Base-by-base conservation (phyloP, 441 rosid species). In the Populus trichocarpa region DNA sequence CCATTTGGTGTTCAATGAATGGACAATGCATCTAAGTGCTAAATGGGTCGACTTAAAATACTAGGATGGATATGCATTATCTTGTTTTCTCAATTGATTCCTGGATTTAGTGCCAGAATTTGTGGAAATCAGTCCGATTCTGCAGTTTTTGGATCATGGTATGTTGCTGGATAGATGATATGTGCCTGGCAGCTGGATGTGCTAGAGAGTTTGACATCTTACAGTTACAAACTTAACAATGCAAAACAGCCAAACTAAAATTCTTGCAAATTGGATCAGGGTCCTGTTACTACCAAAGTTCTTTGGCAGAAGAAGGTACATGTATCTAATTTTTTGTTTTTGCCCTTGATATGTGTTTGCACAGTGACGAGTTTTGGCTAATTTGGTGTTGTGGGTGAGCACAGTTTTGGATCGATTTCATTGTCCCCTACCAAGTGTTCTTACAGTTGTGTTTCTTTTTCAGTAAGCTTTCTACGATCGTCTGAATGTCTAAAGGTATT, bases 361-460 rank as follows among this genome's bases (percentile, higher is more conserved):
- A 96, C 86, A 80, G 87, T 63, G 97, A 88, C 83, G 96, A 93
- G 98, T 91, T 65, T 30, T 89, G 75, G 96, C 88, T 82, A 92
- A 94, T 76, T 77, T 9, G 98, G 98, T 25, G 89, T 86, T 26
- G 87, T 95, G 87, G 97, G 98, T 11, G 92, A 90, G 85, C 91
- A 90, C 36, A 73, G 77, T 86, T 77, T 69, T 50, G 57, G 6
- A 50, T 50, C 57, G 57, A 50, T 50, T 50, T 50, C 57, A 50
- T 14, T 50, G 57, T 14, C 18, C 57, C 57, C 57, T 50, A 50
- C 57, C 57, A 50, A 50, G 57, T 50, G 57, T 50, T 50, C 57
- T 50, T 50, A 50, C 57, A 50, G 20, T 4, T 5, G 57, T 50
- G 57, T 50, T 50, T 50, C 57, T 50, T 50, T 50, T 50, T 50